Base-by-base conservation (phyloP, 2,329 filamentous ascomycete genomes). In the Intubia oerlemansii region DNA sequence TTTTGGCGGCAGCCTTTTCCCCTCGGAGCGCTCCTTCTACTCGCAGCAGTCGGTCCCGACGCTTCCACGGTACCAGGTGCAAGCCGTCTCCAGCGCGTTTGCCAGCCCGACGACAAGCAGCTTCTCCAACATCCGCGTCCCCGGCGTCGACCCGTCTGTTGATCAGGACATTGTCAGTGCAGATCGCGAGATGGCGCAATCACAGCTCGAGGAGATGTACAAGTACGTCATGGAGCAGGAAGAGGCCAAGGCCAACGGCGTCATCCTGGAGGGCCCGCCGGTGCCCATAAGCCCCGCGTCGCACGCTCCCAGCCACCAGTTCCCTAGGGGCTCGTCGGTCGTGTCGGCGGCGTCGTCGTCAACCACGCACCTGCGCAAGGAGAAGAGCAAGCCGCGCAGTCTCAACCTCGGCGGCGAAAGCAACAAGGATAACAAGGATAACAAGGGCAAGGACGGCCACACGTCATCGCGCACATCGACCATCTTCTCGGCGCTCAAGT, bases 221-320 rank as follows among this genome's bases (percentile, higher is more conserved):
- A 81, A 73, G 36, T 76, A 82, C 39, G 84, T 92, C 37, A 76
- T 92, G 71, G 80, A 82, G 48, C 78, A 91, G 41, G 84, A 93
- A 43, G 66, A 64, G 33, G 66, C 66, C 29, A 73, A 71, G 46
- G 54, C 60, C 38, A 57, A 56, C 27, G 67, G 68, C 18, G 44
- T 64, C 24, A 48, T 49, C 12, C 52, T 65, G 25, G 54, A 60
- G 14, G 47, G 44, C 5, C 52, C 57, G 21, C 50, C 54, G 8
- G 34, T 49, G 18, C 39, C 53, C 4, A 35, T 37, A 6, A 40
- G 47, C 17, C 42, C 33, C 13, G 25, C 24, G 28, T 31, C 33
- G 7, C 23, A 9, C 12, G 24, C 7, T 23, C 19, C 18, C 30
- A 19, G 15, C 19, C 10, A 13, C 4, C 31, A 19, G n/a, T n/a